Base-by-base conservation (phyloP, 176 grass and related monocot genomes). In the Zea luxurians region DNA sequence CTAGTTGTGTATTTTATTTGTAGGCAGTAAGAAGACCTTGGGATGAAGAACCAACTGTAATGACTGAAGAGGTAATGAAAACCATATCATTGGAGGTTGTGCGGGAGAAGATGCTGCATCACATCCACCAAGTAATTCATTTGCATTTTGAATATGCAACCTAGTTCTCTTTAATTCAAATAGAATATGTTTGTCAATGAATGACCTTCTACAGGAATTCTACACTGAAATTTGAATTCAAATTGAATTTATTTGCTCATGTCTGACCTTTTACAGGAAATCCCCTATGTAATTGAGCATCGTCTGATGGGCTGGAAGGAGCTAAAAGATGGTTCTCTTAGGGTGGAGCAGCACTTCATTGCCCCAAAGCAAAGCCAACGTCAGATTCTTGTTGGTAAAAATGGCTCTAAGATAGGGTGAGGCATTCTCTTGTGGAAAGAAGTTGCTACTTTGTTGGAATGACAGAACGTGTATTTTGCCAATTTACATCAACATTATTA, bases 51-150 rank as follows among this genome's bases (percentile, higher is more conserved):
- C 89, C 95, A 36, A 86, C 81, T 58, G 47, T 73, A 66, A 92
- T 98, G 89, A 94, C 82, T 49, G 95, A 98, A 94, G 95, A 98
- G 64, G 78, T 94, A 64, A 94, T 94, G 91, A 94, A 94, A 94
- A 92, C 69, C 4, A 90, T 98, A 74, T 91, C 95, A 8, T 70
- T 94, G 74, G 95, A 98, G 81, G 91, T 98, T 83, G 95, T 98
- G 70, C 85, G 95, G 43, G 91, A 98, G 89, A 89, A 90, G 89
- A 87, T 98, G 95, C 81, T 98, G 59, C 73, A 94, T 87, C 82
- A 92, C 78, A 94, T 98, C 87, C 95, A 98, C 78, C 91, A 98
- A 85, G 95, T 92, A 90, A 83, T 69, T 52, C 16, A 75, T 46
- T 74, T 48, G 43, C 66, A 27, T 57, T 76, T 68, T 20, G 13